A percentile compares a stretch with the other conserved stretches of the same genome.
These are phyloP conservation scores for Penicillium lividum DNA, from an alignment of 495 filamentous ascomycete genomes.

Conservation along the genomic window DNA sequence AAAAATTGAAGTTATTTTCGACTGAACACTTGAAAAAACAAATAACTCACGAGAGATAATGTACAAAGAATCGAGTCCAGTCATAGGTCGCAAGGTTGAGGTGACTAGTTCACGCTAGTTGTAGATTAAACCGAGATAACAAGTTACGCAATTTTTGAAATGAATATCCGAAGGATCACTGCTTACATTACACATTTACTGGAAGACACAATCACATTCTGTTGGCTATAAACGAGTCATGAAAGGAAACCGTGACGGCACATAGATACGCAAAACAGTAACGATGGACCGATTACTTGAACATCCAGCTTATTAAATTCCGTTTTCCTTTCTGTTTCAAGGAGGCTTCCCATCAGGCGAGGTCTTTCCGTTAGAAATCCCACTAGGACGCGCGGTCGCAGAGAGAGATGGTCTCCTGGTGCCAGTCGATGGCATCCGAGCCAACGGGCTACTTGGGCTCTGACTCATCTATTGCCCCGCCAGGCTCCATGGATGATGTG, in stretches of 20 bases:
- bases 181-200: not conserved
- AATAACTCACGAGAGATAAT: too few species aligned
- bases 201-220: not conserved
- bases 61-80: too few species aligned
- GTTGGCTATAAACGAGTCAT: not conserved
- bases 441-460: not conserved
- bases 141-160: not conserved
- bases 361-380: not conserved
- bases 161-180: not conserved
- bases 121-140: not conserved
- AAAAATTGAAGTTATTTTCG: too few species aligned
- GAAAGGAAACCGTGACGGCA: too few species aligned
- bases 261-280: too few species aligned
- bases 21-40: too few species aligned
- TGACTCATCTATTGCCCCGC: not conserved
- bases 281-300: not conserved
- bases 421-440: not conserved
- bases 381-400: not conserved
- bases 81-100: too few species aligned
- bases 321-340: not conserved
- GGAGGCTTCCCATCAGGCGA: not conserved
- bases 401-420: not conserved
- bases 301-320: not conserved
- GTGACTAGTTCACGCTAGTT: not conserved
- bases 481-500: not conserved